Evolutionary conservation across 805 yeast genomes (phyloP), one percentile per base, ranked within the genome.

Genomic region (Scheffersomyces spartinae): DNA sequence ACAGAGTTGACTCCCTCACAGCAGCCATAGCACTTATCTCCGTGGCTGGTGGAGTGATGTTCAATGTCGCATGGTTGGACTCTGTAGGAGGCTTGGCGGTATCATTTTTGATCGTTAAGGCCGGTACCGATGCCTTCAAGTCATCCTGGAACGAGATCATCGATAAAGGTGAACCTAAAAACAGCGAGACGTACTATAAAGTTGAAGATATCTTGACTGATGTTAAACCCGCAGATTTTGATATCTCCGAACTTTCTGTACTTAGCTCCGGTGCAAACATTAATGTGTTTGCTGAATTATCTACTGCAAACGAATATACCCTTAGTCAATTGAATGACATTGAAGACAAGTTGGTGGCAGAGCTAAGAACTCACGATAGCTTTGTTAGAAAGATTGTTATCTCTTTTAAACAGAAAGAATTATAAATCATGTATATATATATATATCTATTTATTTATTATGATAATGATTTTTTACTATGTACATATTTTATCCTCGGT

Each of bases 71-170:
- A 22, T 84, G 95, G 75, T 55, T 91, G 28, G 98, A 91, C 48
- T 81, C 96, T 2, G 67, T 84, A 29, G 98, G 97, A 34, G 98
- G 97, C 0, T 49, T 86, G 16, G 45, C 83, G 4, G 97, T 91
- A 6, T 84, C 96, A 0, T 64, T 66, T 2, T 58, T 91, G 39
- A 78, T 91, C 29, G 71, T 86, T 35, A 74, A 68, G 36, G 95
- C 95, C 6, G 97, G 97, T 18, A 66, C 71, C 49, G 67, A 69
- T 3, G 86, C 94, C 15, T 71, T 80, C 39, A 59, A 64, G 31
- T 64, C 66, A 15, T 72, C 96, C 0, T 64, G 77, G 40, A 66
- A 66, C 32, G 97, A 88, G 45, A 57, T 88, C 23, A 64, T 83
- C 16, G 98, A 88, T 42, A 68, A 72, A 34, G 77, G n/a, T n/a